Evolutionary conservation across 164 flowering plant genomes (phyloP), one percentile per base, ranked within the genome.

Genomic region (Warburgia ugandensis): DNA sequence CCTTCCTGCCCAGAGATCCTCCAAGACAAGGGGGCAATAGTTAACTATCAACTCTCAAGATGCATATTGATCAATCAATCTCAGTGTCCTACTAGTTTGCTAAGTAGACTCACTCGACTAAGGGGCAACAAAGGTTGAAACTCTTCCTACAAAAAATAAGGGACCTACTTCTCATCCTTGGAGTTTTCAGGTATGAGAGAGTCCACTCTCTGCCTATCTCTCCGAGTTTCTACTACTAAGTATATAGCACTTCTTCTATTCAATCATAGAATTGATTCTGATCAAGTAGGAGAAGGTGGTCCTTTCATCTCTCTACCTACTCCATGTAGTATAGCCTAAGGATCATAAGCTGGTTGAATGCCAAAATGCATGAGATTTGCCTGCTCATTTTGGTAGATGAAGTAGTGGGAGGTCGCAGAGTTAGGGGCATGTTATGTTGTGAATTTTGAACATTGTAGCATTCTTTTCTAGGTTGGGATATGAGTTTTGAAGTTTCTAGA

Each of bases 141-240:
- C 35, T 31, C 5, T 31, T 31, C 35, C 11, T 31, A 11, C 35
- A 31, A 31, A 31, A 31, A 31, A 31, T 11, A 31, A 31, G 35
- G 35, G 35, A 37, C 41, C 41, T 37, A 37, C 41, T 44, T 44
- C 48, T 44, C 46, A 42, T 42, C 28, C 41, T 37, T 7, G 41
- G 41, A 37, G 41, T 37, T 37, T 16, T 7, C 41, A 37, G 3
- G 41, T 37, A 37, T 37, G 41, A 37, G 41, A 37, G 11, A 37
- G 16, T 37, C 41, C 41, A 9, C 41, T 37, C 41, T 37, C 16
- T 37, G 41, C n/a, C 16, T 37, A 16, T 37, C 41, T 37, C 41
- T 37, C 41, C 41, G 41, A 37, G 35, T 5, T 31, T 31, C 5
- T 31, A 31, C 35, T 31, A 31, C 35, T 31, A 31, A 31, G 35